Evolutionary conservation across 2,329 filamentous ascomycete genomes (phyloP).

Genomic region (Neurospora sp.): DNA sequence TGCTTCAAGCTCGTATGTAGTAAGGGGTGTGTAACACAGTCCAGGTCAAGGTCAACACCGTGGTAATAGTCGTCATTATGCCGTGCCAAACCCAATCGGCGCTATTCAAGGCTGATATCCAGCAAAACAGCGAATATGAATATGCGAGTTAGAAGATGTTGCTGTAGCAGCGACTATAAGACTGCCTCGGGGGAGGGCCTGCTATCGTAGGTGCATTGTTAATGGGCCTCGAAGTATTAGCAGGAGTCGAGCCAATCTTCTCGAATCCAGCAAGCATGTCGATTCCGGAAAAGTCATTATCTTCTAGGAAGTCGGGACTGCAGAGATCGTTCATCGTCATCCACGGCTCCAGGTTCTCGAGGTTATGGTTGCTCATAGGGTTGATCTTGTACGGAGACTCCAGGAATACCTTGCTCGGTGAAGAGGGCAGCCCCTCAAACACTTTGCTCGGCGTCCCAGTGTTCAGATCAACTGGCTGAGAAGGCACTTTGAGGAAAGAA

Average conservation of each 20-base stretch:
- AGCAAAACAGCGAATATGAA: constrained; percentile 5
- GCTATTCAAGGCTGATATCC: constrained; percentile 2
- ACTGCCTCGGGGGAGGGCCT: constrained; percentile 25
- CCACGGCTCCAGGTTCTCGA: constrained; percentile 32
- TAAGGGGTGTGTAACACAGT: not conserved
- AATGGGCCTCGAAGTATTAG: not conserved
- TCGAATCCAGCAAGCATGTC: constrained; percentile 69
- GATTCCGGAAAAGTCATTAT: constrained; percentile 49
- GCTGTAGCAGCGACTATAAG: constrained; percentile 27
- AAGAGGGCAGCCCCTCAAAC: constrained; percentile 45
- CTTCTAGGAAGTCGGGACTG: constrained; percentile 46
- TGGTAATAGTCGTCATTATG: not conserved
- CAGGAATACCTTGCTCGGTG: constrained; percentile 43
- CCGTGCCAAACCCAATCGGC: not conserved
- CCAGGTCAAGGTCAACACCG: not conserved
- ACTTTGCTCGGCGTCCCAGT: constrained; percentile 50
- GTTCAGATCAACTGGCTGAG: constrained; percentile 25
- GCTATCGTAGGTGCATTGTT: constrained; percentile 22
- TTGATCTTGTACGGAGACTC: constrained; percentile 28
- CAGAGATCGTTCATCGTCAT: constrained; percentile 41
- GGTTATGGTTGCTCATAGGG: constrained; percentile 26
- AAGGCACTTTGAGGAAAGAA: constrained; percentile 40
- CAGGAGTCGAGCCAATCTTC: constrained; percentile 49
- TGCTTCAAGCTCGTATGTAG: not conserved
- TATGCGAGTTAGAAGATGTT: constrained; percentile 14